Conservation (phyloP, 2,329 filamentous ascomycete genomes). For the Dissoconium aciculare region DNA sequence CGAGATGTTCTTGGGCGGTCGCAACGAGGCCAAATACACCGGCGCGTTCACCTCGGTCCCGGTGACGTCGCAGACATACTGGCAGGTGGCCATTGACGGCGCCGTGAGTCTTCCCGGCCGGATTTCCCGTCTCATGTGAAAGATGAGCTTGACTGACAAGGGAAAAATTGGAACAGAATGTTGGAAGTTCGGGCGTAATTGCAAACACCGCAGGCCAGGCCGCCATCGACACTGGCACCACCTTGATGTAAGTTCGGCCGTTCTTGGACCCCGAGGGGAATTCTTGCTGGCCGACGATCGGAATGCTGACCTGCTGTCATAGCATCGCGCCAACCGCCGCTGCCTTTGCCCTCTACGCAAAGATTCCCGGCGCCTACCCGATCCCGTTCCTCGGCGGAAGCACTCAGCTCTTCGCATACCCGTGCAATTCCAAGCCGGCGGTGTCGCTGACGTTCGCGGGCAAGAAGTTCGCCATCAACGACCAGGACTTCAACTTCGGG, state of each 20-base stretch:
- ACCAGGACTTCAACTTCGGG: conserved; percentile 14
- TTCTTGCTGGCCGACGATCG: no score
- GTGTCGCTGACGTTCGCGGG: conserved; percentile 17
- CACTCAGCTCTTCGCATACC: conserved; percentile 20
- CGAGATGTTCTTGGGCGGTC: conserved; percentile 17
- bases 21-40: conserved; percentile 13
- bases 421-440: conserved; percentile 16
- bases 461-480: conserved; percentile 16
- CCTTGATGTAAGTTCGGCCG: conserved; percentile 18
- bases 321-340: conserved; percentile 20
- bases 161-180: conserved; percentile 5
- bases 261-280: no score
- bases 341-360: conserved; percentile 19
- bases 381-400: conserved; percentile 13
- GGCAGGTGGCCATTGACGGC: conserved; percentile 17
- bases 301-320: no score
- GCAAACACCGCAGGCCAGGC: conserved; percentile 10
- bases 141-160: no score
- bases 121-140: no score
- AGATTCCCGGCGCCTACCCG: conserved; percentile 21
- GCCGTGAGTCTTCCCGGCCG: conserved; percentile 4
- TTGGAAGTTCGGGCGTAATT: conserved; percentile 6
- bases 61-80: conserved; percentile 16
- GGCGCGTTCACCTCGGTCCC: conserved; percentile 14
- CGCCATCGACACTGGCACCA: conserved; percentile 20